Evolutionary conservation across 768 basidiomycete genomes (phyloP).

Genomic region (Amanita molliuscula): DNA sequence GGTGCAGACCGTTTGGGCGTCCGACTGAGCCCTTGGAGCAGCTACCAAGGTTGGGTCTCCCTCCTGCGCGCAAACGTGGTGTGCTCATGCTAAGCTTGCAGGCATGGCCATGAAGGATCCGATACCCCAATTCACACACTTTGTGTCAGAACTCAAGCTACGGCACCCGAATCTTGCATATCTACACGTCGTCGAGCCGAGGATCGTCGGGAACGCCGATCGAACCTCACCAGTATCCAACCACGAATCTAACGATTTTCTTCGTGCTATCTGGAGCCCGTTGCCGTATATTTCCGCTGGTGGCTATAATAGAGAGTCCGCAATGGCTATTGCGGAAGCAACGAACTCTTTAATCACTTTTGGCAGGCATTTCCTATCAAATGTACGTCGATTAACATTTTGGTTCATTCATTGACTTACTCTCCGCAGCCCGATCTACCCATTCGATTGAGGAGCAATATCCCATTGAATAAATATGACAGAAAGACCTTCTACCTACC

Average conservation of each 20-base stretch:
- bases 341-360: slow-evolving; percentile 21
- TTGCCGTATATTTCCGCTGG: slow-evolving; percentile 31
- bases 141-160: slow-evolving; percentile 29
- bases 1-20: slow-evolving; percentile 44
- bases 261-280: slow-evolving; percentile 35
- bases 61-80: background rate
- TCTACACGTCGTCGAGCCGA: slow-evolving; percentile 38
- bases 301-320: slow-evolving; percentile 31
- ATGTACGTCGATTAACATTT: slow-evolving; percentile 14
- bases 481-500: slow-evolving; percentile 28
- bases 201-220: slow-evolving; percentile 12
- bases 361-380: slow-evolving; percentile 21
- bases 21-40: slow-evolving; percentile 47
- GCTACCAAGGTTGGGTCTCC: slow-evolving; percentile 27
- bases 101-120: slow-evolving; percentile 45
- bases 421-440: slow-evolving; percentile 31
- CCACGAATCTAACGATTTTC: slow-evolving; percentile 29
- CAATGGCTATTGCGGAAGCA: slow-evolving; percentile 24
- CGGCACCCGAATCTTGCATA: slow-evolving; percentile 38
- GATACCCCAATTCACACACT: slow-evolving; percentile 40
- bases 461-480: slow-evolving; percentile 24
- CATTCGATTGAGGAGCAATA: slow-evolving; percentile 21
- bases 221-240: slow-evolving; percentile 6
- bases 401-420: background rate
- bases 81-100: slow-evolving; percentile 14